These are phyloP conservation scores for Mucor indicus DNA, from an alignment of 371 early-diverging fungal genomes.

Conservation along the genomic window DNA sequence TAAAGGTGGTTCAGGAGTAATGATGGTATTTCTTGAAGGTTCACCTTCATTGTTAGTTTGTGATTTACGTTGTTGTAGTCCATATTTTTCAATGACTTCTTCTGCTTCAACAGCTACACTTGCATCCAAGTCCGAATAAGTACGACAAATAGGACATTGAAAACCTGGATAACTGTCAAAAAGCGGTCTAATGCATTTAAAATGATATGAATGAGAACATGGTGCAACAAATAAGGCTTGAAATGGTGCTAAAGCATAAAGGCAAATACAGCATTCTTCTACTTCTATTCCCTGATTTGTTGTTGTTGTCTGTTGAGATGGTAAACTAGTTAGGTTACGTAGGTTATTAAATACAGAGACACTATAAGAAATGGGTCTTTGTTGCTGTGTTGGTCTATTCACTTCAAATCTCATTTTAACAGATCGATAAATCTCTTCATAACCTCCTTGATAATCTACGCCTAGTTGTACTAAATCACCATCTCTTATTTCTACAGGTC, in stretches of 20 bases:
- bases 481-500: constrained; percentile 79
- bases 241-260: constrained; percentile 83
- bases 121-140: constrained; percentile 90
- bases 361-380: constrained; percentile 17
- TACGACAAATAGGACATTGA: constrained; percentile 91
- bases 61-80: constrained; percentile 16
- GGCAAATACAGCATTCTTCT: constrained; percentile 94
- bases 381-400: constrained; percentile 48
- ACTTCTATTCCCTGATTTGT: constrained; percentile 4
- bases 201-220: constrained; percentile 94
- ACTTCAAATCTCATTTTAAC: constrained; percentile 82
- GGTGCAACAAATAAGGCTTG: constrained; percentile 94
- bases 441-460: constrained; percentile 94
- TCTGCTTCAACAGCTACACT: constrained; percentile 75
- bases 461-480: constrained; percentile 94
- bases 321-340: constrained; percentile 16
- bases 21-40: background rate
- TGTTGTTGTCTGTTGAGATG: constrained; percentile 2
- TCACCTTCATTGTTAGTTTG: background rate
- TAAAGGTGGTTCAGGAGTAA: constrained; percentile 11
- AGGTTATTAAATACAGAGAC: constrained; percentile 28
- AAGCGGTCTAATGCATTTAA: constrained; percentile 86
- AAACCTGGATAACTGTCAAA: constrained; percentile 77
- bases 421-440: constrained; percentile 64
- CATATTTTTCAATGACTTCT: constrained; percentile 39